Percentiles rank a stretch among this genome's conserved stretches.
phyloP scores from a whole-genome alignment of 2,329 filamentous ascomycete genomes.

The Cytospora mali region DNA sequence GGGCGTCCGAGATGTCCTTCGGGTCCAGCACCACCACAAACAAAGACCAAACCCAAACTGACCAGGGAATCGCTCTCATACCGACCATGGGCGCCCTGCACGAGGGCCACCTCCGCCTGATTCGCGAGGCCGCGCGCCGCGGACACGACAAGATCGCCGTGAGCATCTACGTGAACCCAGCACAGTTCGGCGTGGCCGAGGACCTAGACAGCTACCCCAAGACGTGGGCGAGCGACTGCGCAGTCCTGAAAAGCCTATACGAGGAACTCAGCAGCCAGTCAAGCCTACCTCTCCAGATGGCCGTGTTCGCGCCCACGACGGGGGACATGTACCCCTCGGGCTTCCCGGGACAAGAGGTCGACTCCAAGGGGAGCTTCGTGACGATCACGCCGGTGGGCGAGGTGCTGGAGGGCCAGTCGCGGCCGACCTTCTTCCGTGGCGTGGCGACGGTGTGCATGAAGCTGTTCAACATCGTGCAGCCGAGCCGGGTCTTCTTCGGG shows the following conservation, averaged over 20 bases:
- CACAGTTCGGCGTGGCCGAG: constrained; percentile 89
- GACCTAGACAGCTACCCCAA: constrained; percentile 88
- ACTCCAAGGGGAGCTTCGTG: constrained; percentile 85
- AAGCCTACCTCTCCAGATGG: constrained; percentile 41
- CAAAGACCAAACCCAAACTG: constrained; percentile 64
- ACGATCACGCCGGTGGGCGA: constrained; percentile 83
- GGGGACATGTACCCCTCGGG: constrained; percentile 86
- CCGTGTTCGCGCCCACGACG: constrained; percentile 84
- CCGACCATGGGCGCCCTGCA: constrained; percentile 99
- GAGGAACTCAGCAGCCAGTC: constrained; percentile 58
- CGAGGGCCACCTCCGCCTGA: constrained; percentile 82
- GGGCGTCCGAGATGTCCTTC: constrained; percentile 63
- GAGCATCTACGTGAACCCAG: constrained; percentile 93
- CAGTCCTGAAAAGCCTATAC: constrained; percentile 68
- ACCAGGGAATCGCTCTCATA: constrained; percentile 79
- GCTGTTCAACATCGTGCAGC: constrained; percentile 79
- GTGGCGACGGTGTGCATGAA: constrained; percentile 98
- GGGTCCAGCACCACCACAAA: not conserved
- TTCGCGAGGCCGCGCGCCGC: constrained; percentile 74
- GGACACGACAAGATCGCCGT: constrained; percentile 89
- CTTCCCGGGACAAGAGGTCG: constrained; percentile 69
- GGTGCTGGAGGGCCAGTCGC: constrained; percentile 79
- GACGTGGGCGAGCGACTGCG: constrained; percentile 80
- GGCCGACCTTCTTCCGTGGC: constrained; percentile 94
- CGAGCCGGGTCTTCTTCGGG: constrained; percentile 86